phyloP scores from a whole-genome alignment of 2,329 filamentous ascomycete genomes.

The Aureobasidium sp. region DNA sequence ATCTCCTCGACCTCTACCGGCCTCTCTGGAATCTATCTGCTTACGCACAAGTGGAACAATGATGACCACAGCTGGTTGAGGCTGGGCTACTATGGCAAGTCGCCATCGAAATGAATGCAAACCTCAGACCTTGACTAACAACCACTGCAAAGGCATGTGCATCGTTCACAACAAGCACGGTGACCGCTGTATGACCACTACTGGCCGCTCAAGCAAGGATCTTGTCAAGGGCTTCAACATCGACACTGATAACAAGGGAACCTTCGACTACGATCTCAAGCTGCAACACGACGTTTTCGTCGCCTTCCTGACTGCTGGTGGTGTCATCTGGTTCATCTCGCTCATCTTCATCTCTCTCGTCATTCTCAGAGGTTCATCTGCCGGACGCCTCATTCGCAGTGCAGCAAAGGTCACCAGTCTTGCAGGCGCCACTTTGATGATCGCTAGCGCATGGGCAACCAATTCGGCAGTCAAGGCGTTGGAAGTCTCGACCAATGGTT shows the following conservation, averaged over 20 bases:
- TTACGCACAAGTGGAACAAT: slow-evolving; percentile 1
- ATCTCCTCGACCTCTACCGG: slow-evolving; percentile 9
- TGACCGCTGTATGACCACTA: slow-evolving; percentile 6
- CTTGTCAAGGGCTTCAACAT: slow-evolving; percentile 8
- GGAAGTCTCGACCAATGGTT: not conserved
- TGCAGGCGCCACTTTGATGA: slow-evolving; percentile 14
- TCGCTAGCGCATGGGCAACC: slow-evolving; percentile 17
- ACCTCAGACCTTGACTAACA: not conserved
- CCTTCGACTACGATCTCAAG: slow-evolving; percentile 10
- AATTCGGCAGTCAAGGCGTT: slow-evolving; percentile 11
- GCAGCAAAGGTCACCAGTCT: slow-evolving; percentile 3
- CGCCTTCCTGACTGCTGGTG: slow-evolving; percentile 17
- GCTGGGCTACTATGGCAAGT: slow-evolving; percentile 15
- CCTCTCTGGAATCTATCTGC: slow-evolving; percentile 13
- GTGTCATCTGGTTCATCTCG: slow-evolving; percentile 14
- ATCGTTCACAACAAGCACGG: not conserved
- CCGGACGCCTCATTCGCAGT: not conserved
- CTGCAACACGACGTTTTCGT: slow-evolving; percentile 15
- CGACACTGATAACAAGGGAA: not conserved
- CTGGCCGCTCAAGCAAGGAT: slow-evolving; percentile 2
- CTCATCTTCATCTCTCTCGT: slow-evolving; percentile 14
- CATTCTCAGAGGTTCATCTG: slow-evolving; percentile 12
- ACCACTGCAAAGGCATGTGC: not conserved
- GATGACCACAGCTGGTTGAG: slow-evolving; percentile 4
- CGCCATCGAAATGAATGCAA: not conserved